phyloP scores from a whole-genome alignment of 192 early-diverging fungal species.

The Coemansia sp. region DNA sequence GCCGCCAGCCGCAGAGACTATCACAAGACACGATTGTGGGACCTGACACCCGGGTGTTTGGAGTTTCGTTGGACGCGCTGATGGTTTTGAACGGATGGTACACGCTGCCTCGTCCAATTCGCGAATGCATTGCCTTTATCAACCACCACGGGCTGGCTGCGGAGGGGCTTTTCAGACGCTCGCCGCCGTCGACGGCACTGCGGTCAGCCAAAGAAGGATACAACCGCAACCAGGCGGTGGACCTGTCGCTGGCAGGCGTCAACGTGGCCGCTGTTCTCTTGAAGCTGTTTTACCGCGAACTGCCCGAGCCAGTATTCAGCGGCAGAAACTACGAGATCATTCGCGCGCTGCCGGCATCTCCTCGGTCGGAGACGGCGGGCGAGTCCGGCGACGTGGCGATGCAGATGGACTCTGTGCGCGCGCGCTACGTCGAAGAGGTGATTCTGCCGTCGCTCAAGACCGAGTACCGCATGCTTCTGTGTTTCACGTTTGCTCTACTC shows the following conservation, averaged over 20 bases:
- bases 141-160: constrained; percentile 63
- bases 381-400: constrained; percentile 16
- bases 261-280: constrained; percentile 79
- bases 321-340: constrained; percentile 55
- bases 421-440: constrained; percentile 33
- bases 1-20: too few species aligned
- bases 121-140: constrained; percentile 69
- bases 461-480: constrained; percentile 27
- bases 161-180: constrained; percentile 86
- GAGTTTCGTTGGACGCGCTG: too few species aligned
- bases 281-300: constrained; percentile 80
- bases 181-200: constrained; percentile 69
- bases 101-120: constrained; percentile 30
- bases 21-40: too few species aligned
- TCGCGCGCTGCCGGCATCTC: constrained; percentile 43
- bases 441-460: constrained; percentile 34
- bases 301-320: constrained; percentile 73
- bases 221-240: constrained; percentile 48
- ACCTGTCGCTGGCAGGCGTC: constrained; percentile 64
- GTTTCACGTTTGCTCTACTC: constrained; percentile 57
- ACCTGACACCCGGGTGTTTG: too few species aligned
- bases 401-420: constrained; percentile 28
- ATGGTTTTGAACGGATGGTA: too few species aligned
- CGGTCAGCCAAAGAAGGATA: constrained; percentile 52
- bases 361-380: too few species aligned